Base-by-base conservation (phyloP, 1,284 basidiomycete genomes). In the Pascua sp. region DNA sequence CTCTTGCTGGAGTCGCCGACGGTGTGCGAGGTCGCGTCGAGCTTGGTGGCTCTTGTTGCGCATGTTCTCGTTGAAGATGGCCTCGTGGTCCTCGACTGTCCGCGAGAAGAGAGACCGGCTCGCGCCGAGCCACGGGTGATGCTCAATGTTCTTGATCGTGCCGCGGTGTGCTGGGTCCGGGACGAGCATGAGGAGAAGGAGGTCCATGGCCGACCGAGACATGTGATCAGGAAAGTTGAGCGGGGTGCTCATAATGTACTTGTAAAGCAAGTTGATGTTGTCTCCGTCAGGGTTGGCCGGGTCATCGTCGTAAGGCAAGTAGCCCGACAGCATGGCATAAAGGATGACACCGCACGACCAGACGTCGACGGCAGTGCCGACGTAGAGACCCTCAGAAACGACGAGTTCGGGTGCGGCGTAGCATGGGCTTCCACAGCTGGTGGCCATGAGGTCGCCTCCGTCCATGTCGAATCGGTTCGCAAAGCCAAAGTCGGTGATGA, bases 341-440 rank as follows among this genome's bases (percentile, higher is more conserved):
- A 99, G 84, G 67, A 99, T 99, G 64, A 99, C 96, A 62, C 96
- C 96, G 68, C 96, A 98, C 12, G 89, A 92, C 96, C 96, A 99
- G 67, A 99, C 95, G 70, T 98, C 96, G 59, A 98, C 96, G 1
- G 96, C 94, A n/a, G 90, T 92, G 18, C 96, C 96, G 42, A 96
- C 91, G 69, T 98, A 98, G 13, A 94, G 83, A 37, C 96, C 96
- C 71, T 98, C 96, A 45, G 91, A 91, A 61, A 98, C 94, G 73
- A 99, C 96, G n/a, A 99, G 84, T 76, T 99, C 96, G 0, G 96
- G 96, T 0, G 96, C 96, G 5, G 96, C 96, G 74, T 98, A 99
- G 77, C 96, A 98, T 0, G 96, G 96, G 40, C 88, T 91, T 8
- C 96, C 96, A 67, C 96, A 99, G 67, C 88, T 91, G 0, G 96